Conservation (phyloP, 2,329 filamentous ascomycete genomes). For the Colletotrichum noveboracense region DNA sequence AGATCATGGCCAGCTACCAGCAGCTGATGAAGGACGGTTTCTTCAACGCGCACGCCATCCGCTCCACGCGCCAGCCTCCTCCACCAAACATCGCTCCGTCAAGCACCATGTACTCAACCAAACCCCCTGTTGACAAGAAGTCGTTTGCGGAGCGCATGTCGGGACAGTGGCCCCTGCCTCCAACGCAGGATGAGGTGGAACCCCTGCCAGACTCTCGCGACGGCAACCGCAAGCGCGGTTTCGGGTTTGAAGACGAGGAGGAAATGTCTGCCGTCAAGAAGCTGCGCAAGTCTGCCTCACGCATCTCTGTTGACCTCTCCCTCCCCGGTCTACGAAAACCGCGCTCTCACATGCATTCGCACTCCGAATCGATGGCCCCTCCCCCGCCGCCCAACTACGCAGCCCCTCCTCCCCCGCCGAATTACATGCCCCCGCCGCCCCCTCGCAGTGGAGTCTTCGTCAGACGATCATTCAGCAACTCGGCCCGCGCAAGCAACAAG, state of each 20-base stretch:
- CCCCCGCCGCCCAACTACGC: conserved; percentile 18
- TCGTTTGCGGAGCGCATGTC: conserved; percentile 17
- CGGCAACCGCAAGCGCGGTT: conserved; percentile 57
- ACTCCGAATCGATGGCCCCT: conserved; percentile 31
- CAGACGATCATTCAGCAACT: conserved; percentile 17
- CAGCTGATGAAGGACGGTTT: conserved; percentile 62
- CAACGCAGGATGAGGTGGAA: conserved; percentile 12
- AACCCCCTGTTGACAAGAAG: conserved; percentile 16
- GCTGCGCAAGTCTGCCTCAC: conserved; percentile 56
- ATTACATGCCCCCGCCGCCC: neutral
- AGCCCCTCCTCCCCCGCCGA: conserved; percentile 7
- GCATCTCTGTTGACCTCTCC: conserved; percentile 43
- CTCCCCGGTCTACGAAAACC: conserved; percentile 36
- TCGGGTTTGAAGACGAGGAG: conserved; percentile 40
- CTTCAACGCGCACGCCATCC: conserved; percentile 63
- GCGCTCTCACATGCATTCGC: conserved; percentile 25
- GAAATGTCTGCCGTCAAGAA: conserved; percentile 47
- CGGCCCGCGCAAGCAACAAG: conserved; percentile 26
- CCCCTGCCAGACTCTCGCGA: conserved; percentile 35
- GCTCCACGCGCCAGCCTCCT: conserved; percentile 56
- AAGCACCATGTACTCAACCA: conserved; percentile 9
- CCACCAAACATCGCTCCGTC: conserved; percentile 21
- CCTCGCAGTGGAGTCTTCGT: neutral
- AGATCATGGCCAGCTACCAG: conserved; percentile 62
- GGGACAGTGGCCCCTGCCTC: conserved; percentile 26